Conservation (phyloP, 2,329 filamentous ascomycete species). For the Fusarium abutilonis region DNA sequence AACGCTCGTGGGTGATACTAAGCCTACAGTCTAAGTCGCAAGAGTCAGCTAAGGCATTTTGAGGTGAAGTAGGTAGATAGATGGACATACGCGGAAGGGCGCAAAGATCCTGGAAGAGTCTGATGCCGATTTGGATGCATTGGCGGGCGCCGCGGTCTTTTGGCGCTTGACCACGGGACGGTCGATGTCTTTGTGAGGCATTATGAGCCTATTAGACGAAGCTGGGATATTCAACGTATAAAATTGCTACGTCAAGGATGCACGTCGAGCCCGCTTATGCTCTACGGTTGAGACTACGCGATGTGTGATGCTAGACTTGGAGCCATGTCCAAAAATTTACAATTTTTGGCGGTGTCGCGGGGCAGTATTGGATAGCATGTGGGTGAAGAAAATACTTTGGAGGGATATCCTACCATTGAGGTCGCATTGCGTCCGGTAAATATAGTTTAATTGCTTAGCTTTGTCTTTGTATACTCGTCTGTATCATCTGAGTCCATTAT, state of each 20-base stretch:
- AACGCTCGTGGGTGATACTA: slow-evolving; percentile 89
- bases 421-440: neutral
- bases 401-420: neutral
- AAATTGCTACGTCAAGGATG: slow-evolving; percentile 21
- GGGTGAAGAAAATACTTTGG: slow-evolving; percentile 7
- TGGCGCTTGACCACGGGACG: slow-evolving; percentile 79
- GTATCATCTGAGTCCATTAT: too few relatives aligned
- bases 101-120: slow-evolving; percentile 85
- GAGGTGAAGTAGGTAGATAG: neutral
- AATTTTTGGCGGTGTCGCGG: slow-evolving; percentile 48
- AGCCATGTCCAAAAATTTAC: slow-evolving; percentile 42
- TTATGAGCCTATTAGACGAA: slow-evolving; percentile 47
- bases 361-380: slow-evolving; percentile 18
- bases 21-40: slow-evolving; percentile 77
- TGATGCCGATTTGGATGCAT: slow-evolving; percentile 52
- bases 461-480: rapidly evolving
- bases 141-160: slow-evolving; percentile 59
- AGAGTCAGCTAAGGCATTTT: slow-evolving; percentile 8
- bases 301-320: slow-evolving; percentile 26
- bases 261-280: slow-evolving; percentile 23
- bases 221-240: slow-evolving; percentile 4
- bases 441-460: neutral
- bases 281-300: slow-evolving; percentile 33
- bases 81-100: slow-evolving; percentile 80
- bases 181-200: slow-evolving; percentile 68